Conservation (phyloP, 371 early-diverging fungal genomes). For the Mortierella sp. region DNA sequence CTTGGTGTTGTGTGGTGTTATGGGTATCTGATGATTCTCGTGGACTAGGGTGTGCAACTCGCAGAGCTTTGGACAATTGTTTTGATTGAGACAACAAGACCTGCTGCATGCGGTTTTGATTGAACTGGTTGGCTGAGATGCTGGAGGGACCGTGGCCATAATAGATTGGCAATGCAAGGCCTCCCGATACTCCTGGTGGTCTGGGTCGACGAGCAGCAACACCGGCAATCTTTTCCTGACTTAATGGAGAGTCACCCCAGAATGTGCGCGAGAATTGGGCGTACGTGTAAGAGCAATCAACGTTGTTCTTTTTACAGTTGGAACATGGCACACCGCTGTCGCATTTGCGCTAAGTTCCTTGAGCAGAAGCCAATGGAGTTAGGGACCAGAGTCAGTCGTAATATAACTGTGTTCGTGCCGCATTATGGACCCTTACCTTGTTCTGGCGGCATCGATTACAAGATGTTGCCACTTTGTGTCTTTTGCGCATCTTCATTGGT, state of each 20-base stretch:
- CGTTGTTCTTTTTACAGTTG: slow-evolving; percentile 36
- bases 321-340: slow-evolving; percentile 46
- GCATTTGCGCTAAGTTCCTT: slow-evolving; percentile 28
- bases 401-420: not conserved
- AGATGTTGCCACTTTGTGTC: slow-evolving; percentile 50
- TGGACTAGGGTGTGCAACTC: slow-evolving; percentile 13
- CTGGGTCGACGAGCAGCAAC: slow-evolving; percentile 28
- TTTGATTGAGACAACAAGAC: slow-evolving; percentile 16
- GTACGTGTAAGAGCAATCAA: slow-evolving; percentile 43
- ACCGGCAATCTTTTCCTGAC: slow-evolving; percentile 36
- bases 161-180: no score
- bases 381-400: not conserved
- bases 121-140: not conserved
- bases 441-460: slow-evolving; percentile 50
- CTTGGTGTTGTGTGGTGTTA: not conserved
- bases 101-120: slow-evolving; percentile 12
- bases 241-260: slow-evolving; percentile 46
- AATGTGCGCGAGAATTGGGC: slow-evolving; percentile 42
- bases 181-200: not conserved
- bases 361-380: not conserved
- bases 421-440: slow-evolving; percentile 32
- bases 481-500: slow-evolving; percentile 29
- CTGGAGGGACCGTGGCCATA: no score
- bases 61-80: slow-evolving; percentile 10
- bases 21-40: not conserved